These are phyloP conservation scores for Odontarrhena argentea DNA, from an alignment of 345 rosid genomes.

Conservation along the genomic window DNA sequence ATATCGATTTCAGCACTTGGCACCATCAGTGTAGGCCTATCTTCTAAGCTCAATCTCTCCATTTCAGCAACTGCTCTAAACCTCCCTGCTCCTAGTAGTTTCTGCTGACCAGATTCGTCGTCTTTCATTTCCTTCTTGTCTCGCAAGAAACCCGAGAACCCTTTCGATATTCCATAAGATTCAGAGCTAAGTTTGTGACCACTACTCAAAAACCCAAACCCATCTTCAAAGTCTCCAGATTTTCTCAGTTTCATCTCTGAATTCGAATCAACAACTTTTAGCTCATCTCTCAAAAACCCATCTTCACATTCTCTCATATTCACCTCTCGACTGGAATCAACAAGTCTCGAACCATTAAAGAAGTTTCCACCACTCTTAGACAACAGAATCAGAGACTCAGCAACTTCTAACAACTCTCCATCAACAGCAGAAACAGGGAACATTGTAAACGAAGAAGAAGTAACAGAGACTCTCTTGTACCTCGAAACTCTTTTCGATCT, in stretches of 20 bases:
- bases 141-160: not conserved
- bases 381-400: constrained; percentile 20
- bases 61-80: not conserved
- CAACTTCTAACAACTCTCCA: constrained; percentile 14
- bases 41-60: constrained; percentile 11
- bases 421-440: not conserved
- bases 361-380: constrained; percentile 7
- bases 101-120: not conserved
- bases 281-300: not conserved
- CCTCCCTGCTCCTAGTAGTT: not conserved
- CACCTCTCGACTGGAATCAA: no score
- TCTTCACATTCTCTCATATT: not conserved
- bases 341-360: no score
- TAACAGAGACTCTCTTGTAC: constrained; percentile 17
- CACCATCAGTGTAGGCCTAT: not conserved
- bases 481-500: constrained; percentile 22
- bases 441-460: constrained; percentile 2
- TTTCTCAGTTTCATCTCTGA: no score
- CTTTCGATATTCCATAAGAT: not conserved
- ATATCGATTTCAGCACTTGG: not conserved
- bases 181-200: constrained; percentile 9
- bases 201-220: constrained; percentile 27
- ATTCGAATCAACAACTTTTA: not conserved
- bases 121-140: no score
- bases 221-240: constrained; percentile 11